These are phyloP conservation scores for Nothophaeocryptopus gaeumannii DNA, from an alignment of 2,329 filamentous ascomycete species.

Conservation along the genomic window DNA sequence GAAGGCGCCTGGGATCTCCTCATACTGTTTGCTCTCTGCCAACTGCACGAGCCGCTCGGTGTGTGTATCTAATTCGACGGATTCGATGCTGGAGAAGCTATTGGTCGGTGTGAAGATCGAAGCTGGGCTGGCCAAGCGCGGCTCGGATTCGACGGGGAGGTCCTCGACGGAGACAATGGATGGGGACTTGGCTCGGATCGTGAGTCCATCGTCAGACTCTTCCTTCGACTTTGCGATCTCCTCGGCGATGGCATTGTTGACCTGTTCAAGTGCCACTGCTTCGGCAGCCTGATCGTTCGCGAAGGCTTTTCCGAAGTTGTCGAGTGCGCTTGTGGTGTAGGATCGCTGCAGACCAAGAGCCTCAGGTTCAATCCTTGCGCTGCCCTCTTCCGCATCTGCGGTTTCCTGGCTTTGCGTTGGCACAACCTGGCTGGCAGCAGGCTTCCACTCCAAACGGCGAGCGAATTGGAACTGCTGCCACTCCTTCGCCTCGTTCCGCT, in stretches of 20 bases:
- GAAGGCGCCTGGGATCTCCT: conserved; percentile 86
- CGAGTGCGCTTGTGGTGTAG: conserved; percentile 55
- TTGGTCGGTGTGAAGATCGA: conserved; percentile 28
- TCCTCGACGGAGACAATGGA: conserved; percentile 16
- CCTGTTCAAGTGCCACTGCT: conserved; percentile 67
- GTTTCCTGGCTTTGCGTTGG: conserved; percentile 39
- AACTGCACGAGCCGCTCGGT: conserved; percentile 77
- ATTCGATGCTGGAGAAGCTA: conserved; percentile 51
- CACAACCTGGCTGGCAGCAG: conserved; percentile 36
- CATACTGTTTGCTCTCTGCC: conserved; percentile 68
- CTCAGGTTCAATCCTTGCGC: conserved; percentile 29
- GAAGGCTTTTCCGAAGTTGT: conserved; percentile 57
- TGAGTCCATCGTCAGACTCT: conserved; percentile 37
- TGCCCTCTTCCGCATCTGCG: conserved; percentile 38
- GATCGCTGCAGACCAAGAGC: conserved; percentile 44
- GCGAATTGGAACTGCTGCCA: conserved; percentile 91
- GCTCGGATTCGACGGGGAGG: conserved; percentile 20
- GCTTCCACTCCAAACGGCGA: conserved; percentile 86
- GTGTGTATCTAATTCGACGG: conserved; percentile 64
- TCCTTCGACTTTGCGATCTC: conserved; percentile 66
- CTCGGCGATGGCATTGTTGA: conserved; percentile 78
- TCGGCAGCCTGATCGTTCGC: conserved; percentile 48
- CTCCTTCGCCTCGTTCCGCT: conserved; percentile 63
- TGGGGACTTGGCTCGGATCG: conserved; percentile 21
- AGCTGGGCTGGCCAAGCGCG: conserved; percentile 24